Base-by-base conservation (phyloP, 1,139 yeast genomes). In the Zygoascus sp. region DNA sequence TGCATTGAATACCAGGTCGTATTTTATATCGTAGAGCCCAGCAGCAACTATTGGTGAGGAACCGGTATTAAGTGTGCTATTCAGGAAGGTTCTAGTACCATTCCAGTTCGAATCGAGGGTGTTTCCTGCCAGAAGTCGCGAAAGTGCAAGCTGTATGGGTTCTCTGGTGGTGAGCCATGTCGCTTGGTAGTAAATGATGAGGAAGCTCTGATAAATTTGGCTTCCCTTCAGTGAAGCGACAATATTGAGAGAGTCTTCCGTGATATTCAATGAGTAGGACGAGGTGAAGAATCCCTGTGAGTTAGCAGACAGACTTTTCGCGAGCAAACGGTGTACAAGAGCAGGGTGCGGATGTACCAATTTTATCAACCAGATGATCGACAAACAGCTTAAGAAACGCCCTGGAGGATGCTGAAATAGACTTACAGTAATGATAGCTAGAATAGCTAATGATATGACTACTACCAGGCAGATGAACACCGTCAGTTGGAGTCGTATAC, bases 201-300 rank as follows among this genome's bases (percentile, higher is more conserved):
- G 76, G 51, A 86, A 67, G 32, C 79, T 76, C 64, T 87, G 96
- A 47, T 75, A 75, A 11, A 88, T 73, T 63, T 89, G 96, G 0
- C 92, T 77, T 0, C 92, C 79, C 63, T 87, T 88, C 48, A 89
- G 69, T 61, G 84, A 85, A 7, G 96, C 84, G 13, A 88, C 84
- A 42, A 86, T 87, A 58, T 77, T 79, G 34, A 89, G 68, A 49
- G 89, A 74, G 53, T 86, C 92, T 2, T 82, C 79, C 54, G 94
- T 73, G 43, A 85, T 67, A 45, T 74, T 67, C 43, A 80, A 76
- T 50, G 83, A 78, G 56, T 80, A 83, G 22, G 71, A 64, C 15
- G 88, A 79, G 60, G 85, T 87, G 65, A 85, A 87, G 7, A 85
- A 78, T 42, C 95, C 95, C 64, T 60, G 4, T n/a, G n/a, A 6